A percentile compares a stretch with the other conserved stretches of the same genome.
Conservation (phyloP, 2,329 filamentous ascomycete genomes). For the Stagonosporopsis tanaceti region DNA sequence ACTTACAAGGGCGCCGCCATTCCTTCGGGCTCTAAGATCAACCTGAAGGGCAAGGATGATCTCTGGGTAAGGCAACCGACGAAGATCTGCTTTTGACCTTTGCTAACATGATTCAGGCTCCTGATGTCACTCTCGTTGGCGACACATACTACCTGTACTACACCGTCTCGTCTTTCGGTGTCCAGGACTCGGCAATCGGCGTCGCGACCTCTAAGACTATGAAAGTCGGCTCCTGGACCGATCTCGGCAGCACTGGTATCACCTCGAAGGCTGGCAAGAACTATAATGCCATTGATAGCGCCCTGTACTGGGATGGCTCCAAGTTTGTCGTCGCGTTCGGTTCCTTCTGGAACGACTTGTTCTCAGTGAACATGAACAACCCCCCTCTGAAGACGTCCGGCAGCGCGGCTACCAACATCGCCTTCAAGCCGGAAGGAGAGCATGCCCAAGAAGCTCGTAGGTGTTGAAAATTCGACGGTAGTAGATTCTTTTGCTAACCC, state of each 20-base stretch:
- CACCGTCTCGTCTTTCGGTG: constrained; percentile 68
- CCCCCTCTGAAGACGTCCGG: constrained; percentile 43
- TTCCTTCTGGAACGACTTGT: constrained; percentile 73
- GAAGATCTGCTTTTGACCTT: neutral
- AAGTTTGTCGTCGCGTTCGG: constrained; percentile 68
- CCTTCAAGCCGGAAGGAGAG: constrained; percentile 60
- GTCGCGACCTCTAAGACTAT: constrained; percentile 60
- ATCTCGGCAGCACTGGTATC: constrained; percentile 65
- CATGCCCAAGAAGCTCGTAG: constrained; percentile 63
- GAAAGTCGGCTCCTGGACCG: constrained; percentile 63
- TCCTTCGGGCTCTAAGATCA: constrained; percentile 55
- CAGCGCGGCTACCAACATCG: constrained; percentile 57
- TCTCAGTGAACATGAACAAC: constrained; percentile 62
- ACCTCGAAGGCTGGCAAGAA: constrained; percentile 46
- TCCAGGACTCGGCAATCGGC: constrained; percentile 69
- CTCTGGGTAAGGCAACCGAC: constrained; percentile 55
- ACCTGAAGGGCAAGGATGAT: constrained; percentile 56
- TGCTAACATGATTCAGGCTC: constrained; percentile 59
- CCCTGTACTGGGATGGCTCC: constrained; percentile 52
- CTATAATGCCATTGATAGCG: constrained; percentile 63
- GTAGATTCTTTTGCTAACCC: too few species aligned
- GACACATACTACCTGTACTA: constrained; percentile 72
- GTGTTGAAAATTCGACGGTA: too few species aligned
- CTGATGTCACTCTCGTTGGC: constrained; percentile 67
- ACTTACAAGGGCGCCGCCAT: constrained; percentile 57